Base-by-base conservation (phyloP, 345 rosid genomes). In the Jatropha curcas region DNA sequence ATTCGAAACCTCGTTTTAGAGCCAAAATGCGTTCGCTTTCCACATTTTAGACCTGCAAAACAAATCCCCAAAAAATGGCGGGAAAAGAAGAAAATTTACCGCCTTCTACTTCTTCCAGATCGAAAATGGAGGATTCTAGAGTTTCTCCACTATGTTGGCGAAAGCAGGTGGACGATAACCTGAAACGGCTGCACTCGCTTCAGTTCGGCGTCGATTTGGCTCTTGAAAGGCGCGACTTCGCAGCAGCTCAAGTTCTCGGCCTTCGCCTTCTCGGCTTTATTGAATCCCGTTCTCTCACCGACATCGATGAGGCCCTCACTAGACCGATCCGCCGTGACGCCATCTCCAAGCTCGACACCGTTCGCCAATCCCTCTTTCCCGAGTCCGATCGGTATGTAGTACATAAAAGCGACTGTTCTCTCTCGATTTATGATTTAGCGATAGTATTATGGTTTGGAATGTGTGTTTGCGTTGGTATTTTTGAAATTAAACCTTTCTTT, bases 211-310 rank as follows among this genome's bases (percentile, higher is more conserved):
- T 85, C 75, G 98, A 92, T 61, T 74, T 77, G 33, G 92, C 88
- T 59, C 84, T 88, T 31, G 91, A 89, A 81, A 87, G 83, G 74
- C 79, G 85, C 61, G 94, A 92, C 73, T 92, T 83, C 83, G 69
- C 91, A 16, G 66, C 98, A 7, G 95, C 97, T 22, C 87, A 84
- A 31, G 65, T 90, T 70, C 87, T 94, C 70, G 85, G 87, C 33
- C 98, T 92, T 73, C 90, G 90, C 2, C 98, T 94, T 68, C 75
- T 92, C 67, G 98, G 98, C 75, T 92, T 94, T 81, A 90, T 94
- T 65, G 97, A 90, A 78, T 94, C 98, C 30, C 88, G 77, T 60
- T 82, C 91, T 61, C 82, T 73, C 33, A 81, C 89, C 5, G 89
- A 87, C 10, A 65, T 37, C 1, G 98, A 92, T 34, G 88, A 86